Evolutionary conservation across 805 yeast species (phyloP), one percentile per base, ranked within the genome.

Genomic region (Alloascoidea africana): DNA sequence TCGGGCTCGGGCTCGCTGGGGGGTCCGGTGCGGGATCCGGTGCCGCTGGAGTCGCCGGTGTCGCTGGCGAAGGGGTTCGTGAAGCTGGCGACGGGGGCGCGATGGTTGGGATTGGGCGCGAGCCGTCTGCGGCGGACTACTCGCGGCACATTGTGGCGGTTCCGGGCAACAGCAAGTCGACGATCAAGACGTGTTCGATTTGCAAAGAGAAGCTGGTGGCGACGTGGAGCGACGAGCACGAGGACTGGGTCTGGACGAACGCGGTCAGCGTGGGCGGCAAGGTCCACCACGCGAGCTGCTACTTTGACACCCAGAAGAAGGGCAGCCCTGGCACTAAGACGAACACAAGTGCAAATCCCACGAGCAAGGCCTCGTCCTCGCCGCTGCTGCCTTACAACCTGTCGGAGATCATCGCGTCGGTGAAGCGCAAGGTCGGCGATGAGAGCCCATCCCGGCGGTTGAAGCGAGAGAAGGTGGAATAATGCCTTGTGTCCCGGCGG

Each of bases 231-330:
- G 89, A 80, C 46, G 79, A 74, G 35, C 56, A 68, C 2, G 89
- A 86, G 40, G 87, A 79, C 46, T 82, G 93, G 93, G 69, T 81
- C 15, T 81, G 87, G 86, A 66, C 62, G 43, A 76, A 78, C 49
- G 77, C 85, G 2, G 62, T 75, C 11, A 63, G 62, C 37, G 62
- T 60, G 1, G 60, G 65, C 37, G 68, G 55, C 23, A 63, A 62
- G 42, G 63, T 71, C 17, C 76, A 70, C 50, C 91, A 82, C 56
- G 76, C 75, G 32, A 64, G 73, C 1, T 82, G 93, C 50, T 72
- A 67, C 50, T 57, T 66, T n/a, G 91, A 84, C 44, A 67, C 83
- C n/a, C 55, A 38, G n/a, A 43, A 30, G 45, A 45, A 3, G 47
- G 48, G 35, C 47, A 44, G 13, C 3, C 23, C 23, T 11, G 19